Evolutionary conservation across 1,284 basidiomycete species (phyloP).

Genomic region (Cystobasidium sp.): DNA sequence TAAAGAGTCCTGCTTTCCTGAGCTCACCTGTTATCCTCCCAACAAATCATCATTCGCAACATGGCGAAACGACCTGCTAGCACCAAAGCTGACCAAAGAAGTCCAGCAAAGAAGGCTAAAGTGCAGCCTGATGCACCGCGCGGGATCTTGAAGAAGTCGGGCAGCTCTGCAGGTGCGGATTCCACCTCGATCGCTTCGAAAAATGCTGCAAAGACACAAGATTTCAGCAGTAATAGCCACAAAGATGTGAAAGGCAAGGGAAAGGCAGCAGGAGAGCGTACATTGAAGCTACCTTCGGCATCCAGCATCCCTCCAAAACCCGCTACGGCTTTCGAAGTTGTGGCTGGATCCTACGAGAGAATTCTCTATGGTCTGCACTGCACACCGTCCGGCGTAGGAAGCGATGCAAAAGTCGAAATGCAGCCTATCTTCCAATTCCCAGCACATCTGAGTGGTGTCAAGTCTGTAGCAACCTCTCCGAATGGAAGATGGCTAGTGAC

Average conservation of each 20-base stretch:
- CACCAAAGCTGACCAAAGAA: not conserved
- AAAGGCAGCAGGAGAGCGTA: slow-evolving; percentile 12
- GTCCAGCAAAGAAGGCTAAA: slow-evolving; percentile 20
- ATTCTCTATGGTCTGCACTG: slow-evolving; percentile 83
- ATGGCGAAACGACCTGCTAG: slow-evolving; percentile 17
- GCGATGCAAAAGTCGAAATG: slow-evolving; percentile 52
- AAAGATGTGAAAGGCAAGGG: slow-evolving; percentile 26
- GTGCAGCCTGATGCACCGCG: not conserved
- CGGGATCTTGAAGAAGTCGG: slow-evolving; percentile 18
- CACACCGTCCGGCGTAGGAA: slow-evolving; percentile 51
- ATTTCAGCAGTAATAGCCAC: not conserved
- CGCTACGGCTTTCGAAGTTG: slow-evolving; percentile 72
- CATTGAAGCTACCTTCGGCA: not conserved
- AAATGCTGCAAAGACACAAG: slow-evolving; percentile 20
- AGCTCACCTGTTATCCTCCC: not conserved
- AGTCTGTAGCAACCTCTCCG: slow-evolving; percentile 82
- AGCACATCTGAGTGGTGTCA: slow-evolving; percentile 90
- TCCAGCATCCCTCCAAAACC: not conserved
- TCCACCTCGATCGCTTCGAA: slow-evolving; percentile 16
- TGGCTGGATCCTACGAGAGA: slow-evolving; percentile 94
- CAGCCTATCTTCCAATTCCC: slow-evolving; percentile 87
- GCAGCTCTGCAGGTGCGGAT: not conserved
- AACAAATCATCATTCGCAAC: not conserved
- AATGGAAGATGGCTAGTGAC: slow-evolving; percentile 76
- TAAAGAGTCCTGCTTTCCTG: not conserved